Conservation (phyloP, 2,329 filamentous ascomycete species). For the Sphaerulina musiva region DNA sequence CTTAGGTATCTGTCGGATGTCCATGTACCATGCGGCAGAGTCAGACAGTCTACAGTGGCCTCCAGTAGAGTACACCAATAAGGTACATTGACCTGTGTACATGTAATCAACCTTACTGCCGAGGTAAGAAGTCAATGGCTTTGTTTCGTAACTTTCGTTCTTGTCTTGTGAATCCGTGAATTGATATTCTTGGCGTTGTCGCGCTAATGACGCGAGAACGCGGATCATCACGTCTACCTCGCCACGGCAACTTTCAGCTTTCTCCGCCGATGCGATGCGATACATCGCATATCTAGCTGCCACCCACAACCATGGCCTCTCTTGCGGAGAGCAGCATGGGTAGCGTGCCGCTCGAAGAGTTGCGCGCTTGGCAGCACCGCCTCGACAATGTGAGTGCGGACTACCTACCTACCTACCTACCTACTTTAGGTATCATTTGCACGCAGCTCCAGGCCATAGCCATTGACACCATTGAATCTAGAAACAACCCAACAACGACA, state of each 20-base stretch:
- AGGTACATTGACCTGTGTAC: too few species aligned
- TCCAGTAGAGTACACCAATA: too few species aligned
- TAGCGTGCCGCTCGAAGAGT: slow-evolving; percentile 19
- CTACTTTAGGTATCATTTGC: neutral
- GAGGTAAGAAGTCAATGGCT: neutral
- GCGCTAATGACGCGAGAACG: neutral
- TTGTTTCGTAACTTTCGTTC: neutral
- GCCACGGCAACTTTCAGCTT: neutral
- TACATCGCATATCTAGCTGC: neutral
- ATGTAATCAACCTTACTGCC: too few species aligned
- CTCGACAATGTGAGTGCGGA: slow-evolving; percentile 21
- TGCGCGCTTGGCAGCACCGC: slow-evolving; percentile 18
- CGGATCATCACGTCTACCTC: slow-evolving; percentile 4
- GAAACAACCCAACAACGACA: slow-evolving; percentile 19
- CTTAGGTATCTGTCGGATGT: too few species aligned
- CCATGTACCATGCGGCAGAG: too few species aligned
- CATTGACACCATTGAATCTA: slow-evolving; percentile 28
- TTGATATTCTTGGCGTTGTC: neutral
- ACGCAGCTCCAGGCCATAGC: slow-evolving; percentile 3
- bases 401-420: too few species aligned
- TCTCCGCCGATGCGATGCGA: neutral
- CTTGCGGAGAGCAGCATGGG: slow-evolving; percentile 25
- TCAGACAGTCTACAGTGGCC: too few species aligned
- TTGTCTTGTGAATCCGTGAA: neutral
- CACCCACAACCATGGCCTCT: slow-evolving; percentile 22